A percentile compares a stretch with the other conserved stretches of the same genome.
Evolutionary conservation across 345 rosid genomes (phyloP).

Genomic region (Linum lewisii): DNA sequence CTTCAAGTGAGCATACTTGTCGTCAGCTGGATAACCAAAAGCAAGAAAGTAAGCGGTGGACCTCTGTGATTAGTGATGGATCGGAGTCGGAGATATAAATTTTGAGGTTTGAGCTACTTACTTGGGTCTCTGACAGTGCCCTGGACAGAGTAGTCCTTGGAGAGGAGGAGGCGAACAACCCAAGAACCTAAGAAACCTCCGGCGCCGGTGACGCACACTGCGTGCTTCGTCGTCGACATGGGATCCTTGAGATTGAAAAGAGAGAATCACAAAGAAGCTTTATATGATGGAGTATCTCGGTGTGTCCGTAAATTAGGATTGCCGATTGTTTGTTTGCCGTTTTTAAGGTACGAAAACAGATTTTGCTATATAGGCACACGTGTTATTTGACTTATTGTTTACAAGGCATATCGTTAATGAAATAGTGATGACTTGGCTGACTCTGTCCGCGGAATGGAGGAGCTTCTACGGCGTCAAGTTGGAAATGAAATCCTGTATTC

Average conservation of each 20-base stretch:
- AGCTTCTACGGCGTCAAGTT: too few relatives aligned
- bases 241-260: background rate
- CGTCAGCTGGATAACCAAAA: conserved; percentile 26
- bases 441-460: too few relatives aligned
- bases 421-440: too few relatives aligned
- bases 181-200: conserved; percentile 45
- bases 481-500: too few relatives aligned
- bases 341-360: too few relatives aligned
- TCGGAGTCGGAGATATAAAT: background rate
- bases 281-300: too few relatives aligned
- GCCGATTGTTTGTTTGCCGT: too few relatives aligned
- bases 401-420: too few relatives aligned
- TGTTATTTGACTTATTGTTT: too few relatives aligned
- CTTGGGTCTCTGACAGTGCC: conserved; percentile 55
- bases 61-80: background rate
- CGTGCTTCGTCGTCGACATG: background rate
- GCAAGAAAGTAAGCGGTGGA: background rate
- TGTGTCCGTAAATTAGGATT: too few relatives aligned
- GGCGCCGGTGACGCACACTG: conserved; percentile 52
- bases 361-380: too few relatives aligned
- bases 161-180: conserved; percentile 50
- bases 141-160: conserved; percentile 36
- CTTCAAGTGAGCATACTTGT: conserved; percentile 35
- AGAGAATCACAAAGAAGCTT: too few relatives aligned
- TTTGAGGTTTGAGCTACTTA: conserved; percentile 14